These are phyloP conservation scores for Phytophthora sp. DNA, from an alignment of 352 stramenopile species.

Conservation along the genomic window DNA sequence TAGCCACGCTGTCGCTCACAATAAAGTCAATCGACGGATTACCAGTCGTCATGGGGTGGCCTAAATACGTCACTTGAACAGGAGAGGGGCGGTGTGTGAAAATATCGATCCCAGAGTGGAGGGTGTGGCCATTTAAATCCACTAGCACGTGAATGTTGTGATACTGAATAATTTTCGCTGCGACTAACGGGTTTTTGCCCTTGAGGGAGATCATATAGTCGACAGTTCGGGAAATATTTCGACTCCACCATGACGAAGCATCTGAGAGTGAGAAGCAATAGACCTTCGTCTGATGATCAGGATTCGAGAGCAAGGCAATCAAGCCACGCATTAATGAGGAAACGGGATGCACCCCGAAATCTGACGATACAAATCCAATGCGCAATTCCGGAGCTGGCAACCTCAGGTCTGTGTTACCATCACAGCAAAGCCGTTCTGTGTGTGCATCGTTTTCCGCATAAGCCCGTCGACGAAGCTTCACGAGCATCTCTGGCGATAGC, in stretches of 20 bases:
- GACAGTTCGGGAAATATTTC: constrained; percentile 76
- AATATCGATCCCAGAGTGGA: constrained; percentile 74
- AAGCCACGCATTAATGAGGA: constrained; percentile 71
- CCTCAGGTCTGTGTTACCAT: constrained; percentile 13
- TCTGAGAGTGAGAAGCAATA: constrained; percentile 78
- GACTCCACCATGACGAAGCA: constrained; percentile 75
- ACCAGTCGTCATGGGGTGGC: constrained; percentile 80
- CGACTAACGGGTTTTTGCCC: constrained; percentile 54
- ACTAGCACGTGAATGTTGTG: constrained; percentile 78
- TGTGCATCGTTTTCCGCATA: constrained; percentile 8
- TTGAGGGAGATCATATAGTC: constrained; percentile 73
- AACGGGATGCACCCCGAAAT: constrained; percentile 86
- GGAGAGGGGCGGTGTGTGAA: constrained; percentile 66
- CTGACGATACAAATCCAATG: constrained; percentile 79
- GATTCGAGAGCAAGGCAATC: constrained; percentile 49
- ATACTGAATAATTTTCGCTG: constrained; percentile 55
- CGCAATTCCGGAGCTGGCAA: constrained; percentile 44
- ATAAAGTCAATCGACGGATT: constrained; percentile 69
- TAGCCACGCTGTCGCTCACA: constrained; percentile 63
- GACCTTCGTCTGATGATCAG: constrained; percentile 43
- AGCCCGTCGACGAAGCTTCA: constrained; percentile 23
- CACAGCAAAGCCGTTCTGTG: constrained; percentile 19
- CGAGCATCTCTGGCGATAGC: constrained; percentile 33
- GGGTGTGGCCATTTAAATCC: constrained; percentile 87
- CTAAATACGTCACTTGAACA: constrained; percentile 76